A percentile compares a stretch with the other conserved stretches of the same genome.
Evolutionary conservation across 169 alveolate genomes (phyloP).

Genomic region (Plasmodium gaboni): DNA sequence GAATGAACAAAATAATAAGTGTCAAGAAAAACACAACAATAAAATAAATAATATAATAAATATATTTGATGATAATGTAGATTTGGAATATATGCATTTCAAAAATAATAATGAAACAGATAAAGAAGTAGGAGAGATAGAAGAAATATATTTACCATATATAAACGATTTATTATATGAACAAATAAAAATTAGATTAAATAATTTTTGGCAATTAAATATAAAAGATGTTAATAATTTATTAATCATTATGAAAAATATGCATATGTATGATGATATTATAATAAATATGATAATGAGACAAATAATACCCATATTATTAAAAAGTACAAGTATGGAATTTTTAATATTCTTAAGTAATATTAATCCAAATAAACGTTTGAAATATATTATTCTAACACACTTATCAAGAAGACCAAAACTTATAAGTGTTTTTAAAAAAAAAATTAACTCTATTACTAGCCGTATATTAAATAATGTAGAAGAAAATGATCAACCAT

Average conservation of each 20-base stretch:
- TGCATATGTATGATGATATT: constrained; percentile 38
- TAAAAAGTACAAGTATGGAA: constrained; percentile 43
- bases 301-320: constrained; percentile 49
- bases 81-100: not conserved
- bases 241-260: constrained; percentile 57
- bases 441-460: constrained; percentile 67
- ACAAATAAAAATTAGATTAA: constrained; percentile 63
- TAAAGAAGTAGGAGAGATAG: not conserved
- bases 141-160: constrained; percentile 67
- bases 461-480: constrained; percentile 19
- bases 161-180: constrained; percentile 56
- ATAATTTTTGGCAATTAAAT: constrained; percentile 66
- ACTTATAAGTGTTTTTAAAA: constrained; percentile 47
- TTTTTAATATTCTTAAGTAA: constrained; percentile 69
- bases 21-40: not conserved
- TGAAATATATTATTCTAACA: constrained; percentile 50
- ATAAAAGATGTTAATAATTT: constrained; percentile 72
- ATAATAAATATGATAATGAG: constrained; percentile 71
- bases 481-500: not conserved
- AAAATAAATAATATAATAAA: not conserved
- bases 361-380: constrained; percentile 33
- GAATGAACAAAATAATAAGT: no score
- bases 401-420: constrained; percentile 69
- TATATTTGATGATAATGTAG: constrained; percentile 42
- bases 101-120: not conserved